Base-by-base conservation (phyloP, 495 filamentous ascomycete genomes). In the Neurospora sp. region DNA sequence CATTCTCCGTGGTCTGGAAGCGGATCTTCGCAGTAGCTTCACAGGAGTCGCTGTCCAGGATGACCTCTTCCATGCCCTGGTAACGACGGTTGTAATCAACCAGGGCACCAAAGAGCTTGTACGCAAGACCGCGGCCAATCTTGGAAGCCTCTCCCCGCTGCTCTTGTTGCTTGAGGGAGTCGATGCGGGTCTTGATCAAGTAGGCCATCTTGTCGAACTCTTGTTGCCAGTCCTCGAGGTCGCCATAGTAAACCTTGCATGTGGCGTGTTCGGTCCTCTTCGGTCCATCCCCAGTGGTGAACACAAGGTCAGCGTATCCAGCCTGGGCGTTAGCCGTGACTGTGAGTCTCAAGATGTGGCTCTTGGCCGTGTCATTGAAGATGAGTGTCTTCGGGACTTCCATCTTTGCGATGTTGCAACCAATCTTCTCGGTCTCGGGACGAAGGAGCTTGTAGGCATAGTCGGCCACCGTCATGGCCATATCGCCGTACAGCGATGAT, bases 61-160 rank as follows among this genome's bases (percentile, higher is more conserved):
- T 89, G 65, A 95, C 90, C 72, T 94, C 91, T 71, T 91, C 87
- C 84, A 94, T 91, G 35, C 90, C 91, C 73, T 87, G 84, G 81
- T 92, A 96, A 38, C 88, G 85, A 1, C 80, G 80, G 53, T 88
- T 86, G 75, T 92, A 94, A 53, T 93, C 88, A 37, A 93, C 92
- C 4, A 94, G 82, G 53, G 89, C 83, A n/a, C 83, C 79, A 75
- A 95, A 91, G 14, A 94, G 83, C 77, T 92, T 92, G 82, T 96
- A 96, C 1, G 90, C 89, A 82, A 94, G 87, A n/a, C 89, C 88
- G 3, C 89, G 86, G 71, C 88, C 88, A 76, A 92, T 79, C 81
- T 86, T 87, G 69, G 89, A 89, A 10, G 89, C 88, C 9, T 86
- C 80, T 6, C 86, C 85, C 1, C 78, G 82, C 74, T 82, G 75